Evolutionary conservation across 2,329 filamentous ascomycete species (phyloP), one percentile per base, ranked within the genome.

Genomic region (Nakataea oryzae): DNA sequence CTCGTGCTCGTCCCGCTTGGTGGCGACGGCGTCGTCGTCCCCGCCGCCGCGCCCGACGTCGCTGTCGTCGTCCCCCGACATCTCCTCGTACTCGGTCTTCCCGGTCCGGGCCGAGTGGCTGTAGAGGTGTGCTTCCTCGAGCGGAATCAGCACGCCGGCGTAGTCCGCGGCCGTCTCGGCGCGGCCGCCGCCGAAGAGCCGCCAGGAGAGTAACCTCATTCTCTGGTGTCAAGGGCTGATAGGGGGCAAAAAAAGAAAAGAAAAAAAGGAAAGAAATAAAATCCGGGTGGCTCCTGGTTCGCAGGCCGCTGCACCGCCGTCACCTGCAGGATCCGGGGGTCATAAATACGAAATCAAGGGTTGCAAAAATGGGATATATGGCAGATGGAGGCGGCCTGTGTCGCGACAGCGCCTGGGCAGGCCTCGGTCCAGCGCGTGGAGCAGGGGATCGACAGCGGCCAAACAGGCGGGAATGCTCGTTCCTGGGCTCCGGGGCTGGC

Each of bases 91-190:
- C 64, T 78, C 77, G 61, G 73, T 72, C 8, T 71, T 72, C 1
- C 81, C 78, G 12, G 72, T 74, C 61, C 80, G 75, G 24, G 80
- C 79, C 17, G 80, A 79, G 66, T 83, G 77, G 67, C 80, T 83
- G 70, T 85, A 78, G 57, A 80, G 74, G 70, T 85, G 81, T 0
- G 82, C 82, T 66, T 84, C 75, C 24, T 81, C 79, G 1, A 85
- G 75, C 27, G 82, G 76, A 13, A 85, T 71, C 24, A 84, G 68
- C 41, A 84, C 81, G 65, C 78, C 79, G 28, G 74, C 65, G 66
- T 83, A 84, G 70, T 81, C 74, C 64, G 79, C 70, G 30, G 80
- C 77, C 2, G 80, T 81, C 67, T 81, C 79, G 59, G 72, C n/a
- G 21, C 66, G 67, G 26, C 81, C 79, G 59, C 72, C n/a, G 21